Evolutionary conservation across 2,329 filamentous ascomycete species (phyloP).

Genomic region (Akanthomyces lecanii): DNA sequence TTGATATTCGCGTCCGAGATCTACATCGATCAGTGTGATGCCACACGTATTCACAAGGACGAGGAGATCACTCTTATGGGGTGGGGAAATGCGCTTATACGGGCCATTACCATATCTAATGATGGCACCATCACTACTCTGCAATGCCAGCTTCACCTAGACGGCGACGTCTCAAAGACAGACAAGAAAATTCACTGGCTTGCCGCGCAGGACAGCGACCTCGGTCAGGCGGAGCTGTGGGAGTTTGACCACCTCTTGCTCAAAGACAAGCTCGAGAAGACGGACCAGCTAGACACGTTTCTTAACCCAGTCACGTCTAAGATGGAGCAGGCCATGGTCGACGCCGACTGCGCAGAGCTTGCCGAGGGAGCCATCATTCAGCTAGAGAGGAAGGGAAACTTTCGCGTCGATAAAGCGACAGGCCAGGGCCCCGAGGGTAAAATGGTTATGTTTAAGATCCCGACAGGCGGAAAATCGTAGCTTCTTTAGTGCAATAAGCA

Average conservation of each 20-base stretch:
- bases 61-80: constrained; percentile 90
- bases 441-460: neutral
- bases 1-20: constrained; percentile 69
- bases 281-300: neutral
- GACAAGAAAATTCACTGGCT: constrained; percentile 43
- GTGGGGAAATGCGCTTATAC: constrained; percentile 78
- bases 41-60: constrained; percentile 66
- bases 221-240: neutral
- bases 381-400: neutral
- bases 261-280: neutral
- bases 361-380: neutral
- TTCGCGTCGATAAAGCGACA: neutral
- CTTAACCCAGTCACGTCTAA: neutral
- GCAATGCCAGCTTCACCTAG: constrained; percentile 75
- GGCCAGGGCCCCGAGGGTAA: neutral
- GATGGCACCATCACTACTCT: constrained; percentile 55
- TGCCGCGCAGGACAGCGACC: neutral
- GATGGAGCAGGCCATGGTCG: neutral
- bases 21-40: constrained; percentile 76
- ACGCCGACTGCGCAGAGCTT: neutral
- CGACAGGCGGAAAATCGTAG: neutral
- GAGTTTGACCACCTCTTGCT: neutral
- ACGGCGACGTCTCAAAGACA: constrained; percentile 82
- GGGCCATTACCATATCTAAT: constrained; percentile 47
- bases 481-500: no score